These are phyloP conservation scores for Penicillium salamii DNA, from an alignment of 495 filamentous ascomycete genomes.

Conservation along the genomic window DNA sequence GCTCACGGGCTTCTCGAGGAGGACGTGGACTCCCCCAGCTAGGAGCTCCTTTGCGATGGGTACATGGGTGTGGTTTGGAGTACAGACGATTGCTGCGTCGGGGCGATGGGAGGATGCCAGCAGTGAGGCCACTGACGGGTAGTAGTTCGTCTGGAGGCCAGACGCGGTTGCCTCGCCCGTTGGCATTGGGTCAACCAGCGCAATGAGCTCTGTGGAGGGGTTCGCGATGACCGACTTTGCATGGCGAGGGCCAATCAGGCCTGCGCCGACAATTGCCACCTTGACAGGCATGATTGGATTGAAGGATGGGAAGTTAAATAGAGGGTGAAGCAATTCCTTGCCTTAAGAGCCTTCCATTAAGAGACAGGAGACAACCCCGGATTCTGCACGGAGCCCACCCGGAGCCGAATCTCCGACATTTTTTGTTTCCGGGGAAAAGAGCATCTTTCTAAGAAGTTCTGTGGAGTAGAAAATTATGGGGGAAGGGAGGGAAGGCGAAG, in stretches of 20 bases:
- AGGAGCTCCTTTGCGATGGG: slow-evolving; percentile 49
- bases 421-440: no score
- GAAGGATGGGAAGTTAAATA: no score
- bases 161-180: slow-evolving; percentile 25
- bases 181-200: slow-evolving; percentile 50
- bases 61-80: slow-evolving; percentile 58
- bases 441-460: no score
- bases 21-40: slow-evolving; percentile 46
- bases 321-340: no score
- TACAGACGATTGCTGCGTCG: slow-evolving; percentile 58
- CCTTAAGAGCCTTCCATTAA: not conserved
- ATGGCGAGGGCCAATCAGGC: slow-evolving; percentile 58
- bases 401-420: slow-evolving; percentile 4
- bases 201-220: slow-evolving; percentile 43
- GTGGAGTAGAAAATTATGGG: no score
- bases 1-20: slow-evolving; percentile 59
- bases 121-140: slow-evolving; percentile 38
- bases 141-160: slow-evolving; percentile 28
- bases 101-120: slow-evolving; percentile 37
- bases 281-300: slow-evolving; percentile 25
- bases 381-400: not conserved
- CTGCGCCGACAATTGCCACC: slow-evolving; percentile 53
- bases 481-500: not conserved
- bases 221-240: slow-evolving; percentile 48
- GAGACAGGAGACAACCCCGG: no score